Evolutionary conservation across 495 filamentous ascomycete genomes (phyloP).

Genomic region (Tuber melanosporum): DNA sequence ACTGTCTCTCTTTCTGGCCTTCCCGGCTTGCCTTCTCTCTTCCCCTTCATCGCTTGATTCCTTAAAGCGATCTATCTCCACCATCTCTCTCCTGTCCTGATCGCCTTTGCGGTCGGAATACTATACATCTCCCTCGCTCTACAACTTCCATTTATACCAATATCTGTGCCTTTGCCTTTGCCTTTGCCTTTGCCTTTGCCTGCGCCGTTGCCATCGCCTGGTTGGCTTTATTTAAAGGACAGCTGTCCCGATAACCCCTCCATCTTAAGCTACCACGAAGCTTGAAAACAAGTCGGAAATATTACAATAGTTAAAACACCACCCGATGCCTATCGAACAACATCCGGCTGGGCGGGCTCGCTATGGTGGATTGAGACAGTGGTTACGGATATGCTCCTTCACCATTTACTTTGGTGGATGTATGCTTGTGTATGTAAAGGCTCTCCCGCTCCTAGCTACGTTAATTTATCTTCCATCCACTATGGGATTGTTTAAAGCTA

Average conservation of each 20-base stretch:
- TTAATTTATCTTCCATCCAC: neutral
- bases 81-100: neutral
- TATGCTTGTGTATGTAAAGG: conserved; percentile 36
- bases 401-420: conserved; percentile 33
- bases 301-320: neutral
- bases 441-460: neutral
- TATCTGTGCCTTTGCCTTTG: neutral
- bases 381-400: conserved; percentile 34
- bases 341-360: conserved; percentile 36
- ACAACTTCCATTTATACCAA: neutral
- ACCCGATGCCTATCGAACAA: conserved; percentile 7
- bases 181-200: conserved; percentile 1
- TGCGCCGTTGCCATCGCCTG: neutral
- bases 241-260: neutral
- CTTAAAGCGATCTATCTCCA: neutral
- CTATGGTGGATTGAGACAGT: conserved; percentile 37
- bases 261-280: conserved; percentile 8
- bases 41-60: neutral
- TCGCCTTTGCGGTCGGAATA: neutral
- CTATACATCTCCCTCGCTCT: neutral
- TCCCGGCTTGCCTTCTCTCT: neutral
- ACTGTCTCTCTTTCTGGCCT: neutral
- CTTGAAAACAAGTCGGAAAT: conserved; percentile 10
- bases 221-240: neutral
- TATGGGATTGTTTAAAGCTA: conserved; percentile 8